A percentile compares a stretch with the other conserved stretches of the same genome.
Evolutionary conservation across 495 filamentous ascomycete species (phyloP).

Genomic region (Astrocystis sublimbata): DNA sequence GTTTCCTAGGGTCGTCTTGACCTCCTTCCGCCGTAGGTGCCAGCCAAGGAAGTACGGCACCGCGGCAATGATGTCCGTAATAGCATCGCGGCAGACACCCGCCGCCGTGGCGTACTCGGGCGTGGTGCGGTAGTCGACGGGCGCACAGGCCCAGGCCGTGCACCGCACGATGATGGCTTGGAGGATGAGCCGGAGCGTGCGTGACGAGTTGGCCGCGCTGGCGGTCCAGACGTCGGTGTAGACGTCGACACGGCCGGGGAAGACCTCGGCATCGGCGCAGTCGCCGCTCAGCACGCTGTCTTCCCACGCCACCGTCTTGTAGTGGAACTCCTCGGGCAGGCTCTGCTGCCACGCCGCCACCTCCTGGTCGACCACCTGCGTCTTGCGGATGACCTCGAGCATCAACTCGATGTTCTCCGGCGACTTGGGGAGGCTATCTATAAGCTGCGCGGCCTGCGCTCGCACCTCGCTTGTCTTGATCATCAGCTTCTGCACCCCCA

Average conservation of each 20-base stretch:
- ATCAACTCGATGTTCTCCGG: conserved; percentile 44
- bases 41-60: conserved; percentile 57
- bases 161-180: conserved; percentile 48
- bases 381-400: conserved; percentile 41
- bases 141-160: conserved; percentile 52
- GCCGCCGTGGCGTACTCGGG: conserved; percentile 51
- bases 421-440: conserved; percentile 37
- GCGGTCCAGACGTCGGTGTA: conserved; percentile 54
- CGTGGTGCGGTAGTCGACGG: conserved; percentile 55
- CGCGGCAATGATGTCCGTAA: conserved; percentile 52
- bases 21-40: conserved; percentile 31
- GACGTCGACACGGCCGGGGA: conserved; percentile 52
- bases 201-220: conserved; percentile 48
- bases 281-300: conserved; percentile 40
- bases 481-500: conserved; percentile 43
- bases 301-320: conserved; percentile 49
- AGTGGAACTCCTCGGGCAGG: conserved; percentile 42
- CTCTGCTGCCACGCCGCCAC: conserved; percentile 43
- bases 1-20: conserved; percentile 18
- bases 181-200: conserved; percentile 48
- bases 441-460: conserved; percentile 42
- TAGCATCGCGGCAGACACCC: conserved; percentile 41
- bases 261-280: conserved; percentile 45
- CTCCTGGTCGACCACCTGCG: conserved; percentile 45
- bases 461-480: conserved; percentile 50